Evolutionary conservation across 495 filamentous ascomycete species (phyloP).

Genomic region (Aspergillus egyptiacus): DNA sequence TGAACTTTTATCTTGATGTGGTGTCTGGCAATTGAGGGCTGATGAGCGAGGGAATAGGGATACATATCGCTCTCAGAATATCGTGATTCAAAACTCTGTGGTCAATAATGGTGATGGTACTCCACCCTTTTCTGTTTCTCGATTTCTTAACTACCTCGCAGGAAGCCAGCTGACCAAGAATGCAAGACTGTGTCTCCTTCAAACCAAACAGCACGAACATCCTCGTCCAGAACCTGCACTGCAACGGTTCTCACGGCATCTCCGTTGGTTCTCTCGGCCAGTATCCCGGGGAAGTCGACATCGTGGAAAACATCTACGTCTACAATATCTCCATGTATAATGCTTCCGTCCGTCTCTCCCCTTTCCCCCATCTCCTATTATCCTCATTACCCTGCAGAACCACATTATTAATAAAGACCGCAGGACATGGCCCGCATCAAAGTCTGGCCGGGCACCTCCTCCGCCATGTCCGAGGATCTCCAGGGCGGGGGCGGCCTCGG

Average conservation of each 20-base stretch:
- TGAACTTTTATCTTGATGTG: neutral
- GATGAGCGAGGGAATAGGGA: conserved; percentile 34
- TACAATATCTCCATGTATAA: conserved; percentile 64
- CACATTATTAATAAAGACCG: conserved; percentile 2
- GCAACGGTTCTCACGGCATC: conserved; percentile 71
- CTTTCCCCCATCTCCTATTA: neutral
- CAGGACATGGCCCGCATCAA: conserved; percentile 65
- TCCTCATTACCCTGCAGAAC: neutral
- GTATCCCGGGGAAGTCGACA: conserved; percentile 56
- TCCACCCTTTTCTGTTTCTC: neutral
- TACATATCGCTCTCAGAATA: conserved; percentile 55
- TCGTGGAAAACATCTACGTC: conserved; percentile 59
- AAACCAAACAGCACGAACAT: conserved; percentile 74
- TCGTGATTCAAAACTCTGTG: conserved; percentile 62
- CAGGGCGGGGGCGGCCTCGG: conserved; percentile 57
- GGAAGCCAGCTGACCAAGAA: too few relatives aligned
- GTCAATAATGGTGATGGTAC: conserved; percentile 62
- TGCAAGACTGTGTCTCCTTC: conserved; percentile 63
- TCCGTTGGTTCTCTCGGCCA: conserved; percentile 64
- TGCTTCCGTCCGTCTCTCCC: conserved; percentile 39
- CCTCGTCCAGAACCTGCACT: conserved; percentile 62
- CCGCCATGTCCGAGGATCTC: conserved; percentile 48
- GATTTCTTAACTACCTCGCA: too few relatives aligned
- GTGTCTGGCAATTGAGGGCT: neutral
- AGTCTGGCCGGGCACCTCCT: conserved; percentile 55